Conservation (phyloP, 306 rosid genomes). For the Glycyrrhiza uralensis region DNA sequence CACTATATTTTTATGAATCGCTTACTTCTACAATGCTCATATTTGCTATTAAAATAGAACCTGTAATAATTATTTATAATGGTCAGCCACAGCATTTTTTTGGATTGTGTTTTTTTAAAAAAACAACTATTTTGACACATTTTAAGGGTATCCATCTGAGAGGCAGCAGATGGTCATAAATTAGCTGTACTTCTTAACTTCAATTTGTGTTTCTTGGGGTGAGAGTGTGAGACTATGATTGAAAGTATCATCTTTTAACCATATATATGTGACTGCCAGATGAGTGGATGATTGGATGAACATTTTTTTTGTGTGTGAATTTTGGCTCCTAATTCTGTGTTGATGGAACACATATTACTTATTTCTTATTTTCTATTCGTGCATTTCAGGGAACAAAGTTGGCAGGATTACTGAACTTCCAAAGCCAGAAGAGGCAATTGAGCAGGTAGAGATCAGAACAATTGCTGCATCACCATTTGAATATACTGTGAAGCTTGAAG, state of each 20-base stretch:
- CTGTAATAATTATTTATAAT: not conserved
- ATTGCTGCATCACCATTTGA: conserved; percentile 83
- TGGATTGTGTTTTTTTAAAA: not conserved
- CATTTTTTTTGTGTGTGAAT: not conserved
- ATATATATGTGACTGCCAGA: not conserved
- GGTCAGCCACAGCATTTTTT: not conserved
- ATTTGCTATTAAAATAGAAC: not conserved
- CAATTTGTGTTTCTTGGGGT: not conserved
- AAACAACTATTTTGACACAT: not conserved
- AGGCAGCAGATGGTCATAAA: not conserved
- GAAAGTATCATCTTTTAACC: not conserved
- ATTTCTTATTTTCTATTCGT: not conserved
- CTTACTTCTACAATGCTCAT: not conserved
- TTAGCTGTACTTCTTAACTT: not conserved
- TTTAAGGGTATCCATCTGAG: not conserved
- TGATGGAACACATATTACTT: not conserved
- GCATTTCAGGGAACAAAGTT: conserved; percentile 60
- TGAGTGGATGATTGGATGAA: too few relatives aligned
- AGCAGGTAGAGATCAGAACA: conserved; percentile 82
- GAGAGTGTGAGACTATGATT: not conserved
- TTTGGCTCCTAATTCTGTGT: not conserved
- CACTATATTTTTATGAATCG: not conserved
- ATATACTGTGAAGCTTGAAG: conserved; percentile 67
- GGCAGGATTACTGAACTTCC: conserved; percentile 63
- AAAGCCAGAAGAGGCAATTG: conserved; percentile 80